These are phyloP conservation scores for Flaveria trinervia DNA, from an alignment of 129 eudicot species.

Conservation along the genomic window DNA sequence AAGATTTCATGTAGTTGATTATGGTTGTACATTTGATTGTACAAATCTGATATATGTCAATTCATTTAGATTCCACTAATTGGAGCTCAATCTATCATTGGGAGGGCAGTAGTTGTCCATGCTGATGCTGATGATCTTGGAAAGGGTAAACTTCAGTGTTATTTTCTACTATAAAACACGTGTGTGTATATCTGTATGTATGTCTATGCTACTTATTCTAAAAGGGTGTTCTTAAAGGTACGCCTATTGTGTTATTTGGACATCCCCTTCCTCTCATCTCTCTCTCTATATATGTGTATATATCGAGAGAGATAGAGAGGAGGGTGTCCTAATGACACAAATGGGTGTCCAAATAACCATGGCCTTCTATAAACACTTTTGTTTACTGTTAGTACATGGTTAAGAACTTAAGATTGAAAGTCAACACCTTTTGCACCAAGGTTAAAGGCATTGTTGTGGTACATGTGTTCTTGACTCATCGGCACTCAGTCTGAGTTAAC, in stretches of 20 bases:
- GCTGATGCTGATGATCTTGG: constrained; percentile 98
- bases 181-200: background rate
- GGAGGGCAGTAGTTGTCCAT: constrained; percentile 99
- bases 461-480: background rate
- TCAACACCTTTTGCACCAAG: background rate
- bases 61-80: constrained; percentile 71
- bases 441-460: background rate
- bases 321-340: too few species aligned
- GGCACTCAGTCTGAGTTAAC: background rate
- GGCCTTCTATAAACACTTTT: background rate
- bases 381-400: background rate
- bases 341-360: too few species aligned
- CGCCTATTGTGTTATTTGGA: too few species aligned
- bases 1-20: constrained; percentile 4
- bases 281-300: too few species aligned
- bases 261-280: too few species aligned
- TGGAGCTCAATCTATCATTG: constrained; percentile 81
- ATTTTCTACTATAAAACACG: background rate
- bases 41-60: background rate
- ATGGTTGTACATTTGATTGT: background rate
- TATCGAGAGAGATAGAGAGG: too few species aligned
- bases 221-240: background rate
- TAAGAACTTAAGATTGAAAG: background rate
- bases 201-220: background rate
- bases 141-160: constrained; percentile 54